A percentile compares a stretch with the other conserved stretches of the same genome.
Evolutionary conservation across 768 basidiomycete genomes (phyloP).

Genomic region (Leccinum aurantiacum): DNA sequence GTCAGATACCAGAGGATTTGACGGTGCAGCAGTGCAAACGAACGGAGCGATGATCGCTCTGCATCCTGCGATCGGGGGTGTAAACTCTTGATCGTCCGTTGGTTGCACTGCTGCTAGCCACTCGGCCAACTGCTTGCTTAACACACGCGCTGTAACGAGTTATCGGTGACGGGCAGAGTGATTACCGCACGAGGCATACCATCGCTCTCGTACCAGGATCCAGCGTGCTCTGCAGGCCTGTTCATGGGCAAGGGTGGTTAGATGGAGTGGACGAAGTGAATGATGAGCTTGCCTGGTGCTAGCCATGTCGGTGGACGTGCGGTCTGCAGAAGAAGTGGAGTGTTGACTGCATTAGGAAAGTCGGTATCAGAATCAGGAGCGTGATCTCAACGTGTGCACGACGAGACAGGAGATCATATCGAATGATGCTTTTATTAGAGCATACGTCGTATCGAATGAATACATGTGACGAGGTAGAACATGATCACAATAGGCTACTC

Average conservation of each 20-base stretch:
- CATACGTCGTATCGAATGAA: conserved; percentile 54
- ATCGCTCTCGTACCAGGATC: conserved; percentile 83
- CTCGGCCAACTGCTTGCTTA: conserved; percentile 58
- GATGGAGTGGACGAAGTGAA: not conserved
- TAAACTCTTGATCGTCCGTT: conserved; percentile 46
- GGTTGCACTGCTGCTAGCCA: conserved; percentile 64
- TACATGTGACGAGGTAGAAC: conserved; percentile 41
- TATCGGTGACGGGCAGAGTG: conserved; percentile 16
- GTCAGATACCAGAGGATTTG: conserved; percentile 9
- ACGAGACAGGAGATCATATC: conserved; percentile 6
- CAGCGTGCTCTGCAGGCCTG: conserved; percentile 80
- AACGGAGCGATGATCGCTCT: conserved; percentile 97
- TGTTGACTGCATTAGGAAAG: conserved; percentile 29
- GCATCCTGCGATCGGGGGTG: conserved; percentile 65
- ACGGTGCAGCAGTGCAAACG: conserved; percentile 31
- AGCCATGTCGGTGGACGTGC: conserved; percentile 23
- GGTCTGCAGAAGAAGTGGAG: conserved; percentile 19
- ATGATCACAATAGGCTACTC: conserved; percentile 55
- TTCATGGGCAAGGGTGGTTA: not conserved
- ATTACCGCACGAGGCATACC: conserved; percentile 40
- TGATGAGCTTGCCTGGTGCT: conserved; percentile 27
- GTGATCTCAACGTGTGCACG: not conserved
- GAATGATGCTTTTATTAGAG: conserved; percentile 30
- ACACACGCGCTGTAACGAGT: conserved; percentile 46
- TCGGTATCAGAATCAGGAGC: not conserved